phyloP scores from a whole-genome alignment of 192 early-diverging fungal species.

The Polychytrium aggregatum region DNA sequence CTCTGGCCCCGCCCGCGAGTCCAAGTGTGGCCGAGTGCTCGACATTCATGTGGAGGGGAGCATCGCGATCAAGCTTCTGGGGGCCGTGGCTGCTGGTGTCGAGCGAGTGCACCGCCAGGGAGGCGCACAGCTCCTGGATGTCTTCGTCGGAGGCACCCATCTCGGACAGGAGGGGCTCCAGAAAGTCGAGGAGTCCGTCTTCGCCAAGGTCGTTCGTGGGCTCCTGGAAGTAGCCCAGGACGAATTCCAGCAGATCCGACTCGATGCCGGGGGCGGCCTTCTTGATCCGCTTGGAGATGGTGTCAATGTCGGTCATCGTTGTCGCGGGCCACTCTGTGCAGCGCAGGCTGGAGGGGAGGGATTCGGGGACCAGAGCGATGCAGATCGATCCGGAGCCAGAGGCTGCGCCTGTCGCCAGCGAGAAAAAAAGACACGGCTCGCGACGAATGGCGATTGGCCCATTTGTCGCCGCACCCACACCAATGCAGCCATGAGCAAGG shows the following conservation, averaged over 20 bases:
- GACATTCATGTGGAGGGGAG: not conserved
- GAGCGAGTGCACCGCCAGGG: conserved; percentile 46
- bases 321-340: too few species aligned
- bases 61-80: not conserved
- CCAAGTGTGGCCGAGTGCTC: conserved; percentile 12
- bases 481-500: too few species aligned
- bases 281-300: too few species aligned
- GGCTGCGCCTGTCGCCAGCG: too few species aligned
- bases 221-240: conserved; percentile 40
- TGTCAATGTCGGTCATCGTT: too few species aligned
- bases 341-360: too few species aligned
- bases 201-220: conserved; percentile 22
- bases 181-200: conserved; percentile 33
- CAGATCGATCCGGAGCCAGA: too few species aligned
- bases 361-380: too few species aligned
- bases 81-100: conserved; percentile 19
- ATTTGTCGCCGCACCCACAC: too few species aligned
- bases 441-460: too few species aligned
- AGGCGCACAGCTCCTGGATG: conserved; percentile 57
- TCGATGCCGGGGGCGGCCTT: conserved; percentile 14
- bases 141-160: conserved; percentile 22
- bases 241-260: conserved; percentile 16
- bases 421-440: too few species aligned
- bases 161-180: conserved; percentile 31
- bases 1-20: conserved; percentile 51